These are phyloP conservation scores for Stagonosporopsis chrysanthemi DNA, from an alignment of 2,329 filamentous ascomycete genomes.

Conservation along the genomic window DNA sequence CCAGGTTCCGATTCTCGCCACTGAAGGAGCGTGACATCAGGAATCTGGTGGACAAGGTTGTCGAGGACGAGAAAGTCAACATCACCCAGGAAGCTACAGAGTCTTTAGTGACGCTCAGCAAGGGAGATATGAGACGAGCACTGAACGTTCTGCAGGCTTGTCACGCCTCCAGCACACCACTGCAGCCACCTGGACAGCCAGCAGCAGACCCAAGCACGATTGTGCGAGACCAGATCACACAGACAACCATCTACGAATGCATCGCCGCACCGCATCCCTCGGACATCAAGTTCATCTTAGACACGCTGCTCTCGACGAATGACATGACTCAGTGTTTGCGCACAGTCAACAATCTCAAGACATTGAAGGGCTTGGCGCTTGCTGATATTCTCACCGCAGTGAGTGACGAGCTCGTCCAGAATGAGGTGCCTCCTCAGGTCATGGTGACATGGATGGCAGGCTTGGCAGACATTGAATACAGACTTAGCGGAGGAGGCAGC, in stretches of 20 bases:
- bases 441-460: constrained; percentile 92
- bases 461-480: constrained; percentile 89
- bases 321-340: constrained; percentile 90
- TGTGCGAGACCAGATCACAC: constrained; percentile 83
- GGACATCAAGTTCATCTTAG: constrained; percentile 83
- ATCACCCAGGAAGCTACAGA: constrained; percentile 83
- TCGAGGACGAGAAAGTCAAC: constrained; percentile 84
- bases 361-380: constrained; percentile 82
- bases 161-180: constrained; percentile 82
- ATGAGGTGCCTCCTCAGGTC: constrained; percentile 86
- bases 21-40: constrained; percentile 89
- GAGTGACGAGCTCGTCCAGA: constrained; percentile 78
- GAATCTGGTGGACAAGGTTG: constrained; percentile 84
- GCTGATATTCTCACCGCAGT: constrained; percentile 92
- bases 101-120: constrained; percentile 84
- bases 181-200: constrained; percentile 58
- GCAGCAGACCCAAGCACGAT: constrained; percentile 64
- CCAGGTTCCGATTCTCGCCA: constrained; percentile 92
- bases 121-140: constrained; percentile 94
- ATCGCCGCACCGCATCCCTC: constrained; percentile 93
- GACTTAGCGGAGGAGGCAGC: constrained; percentile 84
- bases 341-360: constrained; percentile 88
- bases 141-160: constrained; percentile 97
- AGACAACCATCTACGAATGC: constrained; percentile 94
- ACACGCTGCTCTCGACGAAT: constrained; percentile 80